Evolutionary conservation across 2,329 filamentous ascomycete genomes (phyloP).

Genomic region (Alternaria sp.): DNA sequence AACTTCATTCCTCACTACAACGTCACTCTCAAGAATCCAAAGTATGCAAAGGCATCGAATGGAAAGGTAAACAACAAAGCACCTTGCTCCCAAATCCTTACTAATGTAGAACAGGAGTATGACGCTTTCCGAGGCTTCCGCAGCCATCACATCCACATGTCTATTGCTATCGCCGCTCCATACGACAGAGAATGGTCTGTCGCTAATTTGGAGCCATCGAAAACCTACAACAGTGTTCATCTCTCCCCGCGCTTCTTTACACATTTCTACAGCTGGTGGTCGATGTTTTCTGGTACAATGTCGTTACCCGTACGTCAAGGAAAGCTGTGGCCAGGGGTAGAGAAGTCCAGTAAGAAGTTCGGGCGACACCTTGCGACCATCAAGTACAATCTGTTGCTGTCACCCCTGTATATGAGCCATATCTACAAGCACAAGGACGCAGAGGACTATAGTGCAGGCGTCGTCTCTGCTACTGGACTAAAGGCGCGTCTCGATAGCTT

Average conservation of each 20-base stretch:
- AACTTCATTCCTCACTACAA: constrained; percentile 93
- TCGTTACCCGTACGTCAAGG: constrained; percentile 94
- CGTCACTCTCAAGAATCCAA: constrained; percentile 83
- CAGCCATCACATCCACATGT: constrained; percentile 96
- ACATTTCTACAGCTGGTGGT: constrained; percentile 98
- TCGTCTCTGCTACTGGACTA: constrained; percentile 91
- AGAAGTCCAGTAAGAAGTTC: constrained; percentile 99
- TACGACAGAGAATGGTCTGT: constrained; percentile 86
- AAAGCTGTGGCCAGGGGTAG: constrained; percentile 85
- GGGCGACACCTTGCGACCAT: constrained; percentile 96
- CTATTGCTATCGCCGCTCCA: constrained; percentile 88
- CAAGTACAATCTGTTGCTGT: constrained; percentile 94
- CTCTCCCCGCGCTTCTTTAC: constrained; percentile 96
- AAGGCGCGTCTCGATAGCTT: constrained; percentile 97
- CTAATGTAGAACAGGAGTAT: constrained; percentile 64
- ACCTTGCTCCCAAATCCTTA: neutral
- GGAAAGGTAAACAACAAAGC: constrained; percentile 50
- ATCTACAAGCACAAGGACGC: constrained; percentile 98
- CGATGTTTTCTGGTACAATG: constrained; percentile 92
- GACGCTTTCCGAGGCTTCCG: constrained; percentile 98
- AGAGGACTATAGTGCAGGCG: constrained; percentile 80
- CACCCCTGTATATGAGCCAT: constrained; percentile 92
- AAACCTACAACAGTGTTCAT: constrained; percentile 96
- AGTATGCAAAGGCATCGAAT: constrained; percentile 69
- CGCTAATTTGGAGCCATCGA: constrained; percentile 76